Conservation (phyloP, 2,329 filamentous ascomycete genomes). For the Sclerotinia glacialis region DNA sequence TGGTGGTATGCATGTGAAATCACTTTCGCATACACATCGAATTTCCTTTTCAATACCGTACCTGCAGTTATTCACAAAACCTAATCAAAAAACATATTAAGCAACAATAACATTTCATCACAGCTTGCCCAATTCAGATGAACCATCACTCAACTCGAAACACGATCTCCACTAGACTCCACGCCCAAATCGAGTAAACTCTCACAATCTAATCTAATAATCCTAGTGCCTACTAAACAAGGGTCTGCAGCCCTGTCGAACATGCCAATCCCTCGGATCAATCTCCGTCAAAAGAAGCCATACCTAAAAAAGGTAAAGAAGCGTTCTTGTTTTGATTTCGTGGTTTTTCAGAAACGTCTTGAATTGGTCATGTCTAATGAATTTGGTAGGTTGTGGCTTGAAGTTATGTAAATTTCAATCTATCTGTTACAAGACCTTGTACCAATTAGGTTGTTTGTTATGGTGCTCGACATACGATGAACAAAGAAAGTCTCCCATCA, state of each 20-base stretch:
- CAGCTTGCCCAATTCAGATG: constrained; percentile 6
- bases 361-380: constrained; percentile 6
- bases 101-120: too few species aligned
- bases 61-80: constrained; percentile 4
- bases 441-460: constrained; percentile 9
- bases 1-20: neutral
- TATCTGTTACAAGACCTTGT: constrained; percentile 15
- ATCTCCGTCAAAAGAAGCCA: constrained; percentile 5
- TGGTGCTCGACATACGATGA: constrained; percentile 1
- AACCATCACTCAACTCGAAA: constrained; percentile 19
- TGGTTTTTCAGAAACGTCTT: neutral
- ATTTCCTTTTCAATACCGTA: constrained; percentile 14
- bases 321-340: neutral
- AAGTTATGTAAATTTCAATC: constrained; percentile 14
- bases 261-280: constrained; percentile 23
- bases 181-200: constrained; percentile 21
- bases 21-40: constrained; percentile 3
- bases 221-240: neutral
- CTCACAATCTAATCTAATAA: constrained; percentile 23
- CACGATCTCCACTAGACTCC: constrained; percentile 17
- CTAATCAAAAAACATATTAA: constrained; percentile 23
- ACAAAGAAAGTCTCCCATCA: neutral
- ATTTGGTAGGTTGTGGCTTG: constrained; percentile 13
- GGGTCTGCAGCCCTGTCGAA: constrained; percentile 19
- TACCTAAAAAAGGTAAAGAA: neutral